A percentile compares a stretch with the other conserved stretches of the same genome.
Evolutionary conservation across 2,329 filamentous ascomycete genomes (phyloP).

Genomic region (Tolypocladium inflatum): DNA sequence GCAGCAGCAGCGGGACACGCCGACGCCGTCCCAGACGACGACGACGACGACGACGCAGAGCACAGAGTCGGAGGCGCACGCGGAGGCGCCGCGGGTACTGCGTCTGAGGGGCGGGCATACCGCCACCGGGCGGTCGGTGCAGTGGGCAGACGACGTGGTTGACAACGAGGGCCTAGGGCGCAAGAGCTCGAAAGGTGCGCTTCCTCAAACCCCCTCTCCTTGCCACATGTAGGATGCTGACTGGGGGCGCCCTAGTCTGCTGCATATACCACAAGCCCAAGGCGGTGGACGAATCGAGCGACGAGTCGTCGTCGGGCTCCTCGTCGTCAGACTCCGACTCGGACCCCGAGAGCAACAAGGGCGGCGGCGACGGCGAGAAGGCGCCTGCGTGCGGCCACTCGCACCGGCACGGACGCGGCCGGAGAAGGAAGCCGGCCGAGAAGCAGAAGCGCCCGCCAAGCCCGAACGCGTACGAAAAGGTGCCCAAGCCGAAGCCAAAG

Average conservation of each 20-base stretch:
- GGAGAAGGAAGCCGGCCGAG: slow-evolving; percentile 16
- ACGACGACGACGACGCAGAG: slow-evolving; percentile 14
- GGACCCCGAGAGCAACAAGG: slow-evolving; percentile 28
- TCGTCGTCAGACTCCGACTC: slow-evolving; percentile 49
- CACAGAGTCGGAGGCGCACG: slow-evolving; percentile 15
- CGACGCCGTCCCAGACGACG: slow-evolving; percentile 23
- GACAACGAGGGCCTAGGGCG: slow-evolving; percentile 93
- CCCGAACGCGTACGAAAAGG: slow-evolving; percentile 75
- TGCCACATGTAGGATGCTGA: background rate
- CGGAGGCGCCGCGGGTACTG: slow-evolving; percentile 30
- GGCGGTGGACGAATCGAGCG: slow-evolving; percentile 72
- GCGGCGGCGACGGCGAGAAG: slow-evolving; percentile 21
- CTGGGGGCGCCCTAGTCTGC: slow-evolving; percentile 55
- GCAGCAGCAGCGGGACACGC: slow-evolving; percentile 13
- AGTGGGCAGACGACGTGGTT: slow-evolving; percentile 87
- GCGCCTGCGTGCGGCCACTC: slow-evolving; percentile 24
- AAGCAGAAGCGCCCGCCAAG: slow-evolving; percentile 45
- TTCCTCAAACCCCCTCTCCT: background rate
- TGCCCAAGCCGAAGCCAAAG: slow-evolving; percentile 39
- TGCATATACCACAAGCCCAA: slow-evolving; percentile 94
- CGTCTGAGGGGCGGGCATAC: slow-evolving; percentile 41
- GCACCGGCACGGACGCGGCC: slow-evolving; percentile 13
- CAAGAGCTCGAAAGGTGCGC: slow-evolving; percentile 83
- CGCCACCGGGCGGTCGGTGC: slow-evolving; percentile 53
- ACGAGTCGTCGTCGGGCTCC: slow-evolving; percentile 42